Percentiles rank a stretch among this genome's conserved stretches.
phyloP scores from a whole-genome alignment of 2,329 filamentous ascomycete genomes.

The Kalaharituber pfeilii region DNA sequence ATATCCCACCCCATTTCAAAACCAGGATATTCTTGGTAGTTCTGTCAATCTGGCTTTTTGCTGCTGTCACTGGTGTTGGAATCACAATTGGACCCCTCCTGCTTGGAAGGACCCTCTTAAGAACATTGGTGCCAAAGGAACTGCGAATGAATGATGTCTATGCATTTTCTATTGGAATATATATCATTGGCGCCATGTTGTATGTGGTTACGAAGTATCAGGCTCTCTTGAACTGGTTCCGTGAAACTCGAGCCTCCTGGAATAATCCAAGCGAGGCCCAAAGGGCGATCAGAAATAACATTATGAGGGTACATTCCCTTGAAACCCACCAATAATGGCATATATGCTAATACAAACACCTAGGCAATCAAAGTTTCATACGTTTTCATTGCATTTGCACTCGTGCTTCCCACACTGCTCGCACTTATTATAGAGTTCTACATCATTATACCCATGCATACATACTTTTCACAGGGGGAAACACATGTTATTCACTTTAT shows the following conservation, averaged over 20 bases:
- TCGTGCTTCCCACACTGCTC: conserved; percentile 68
- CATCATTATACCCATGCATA: conserved; percentile 68
- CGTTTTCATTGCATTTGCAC: conserved; percentile 52
- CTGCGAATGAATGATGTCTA: conserved; percentile 85
- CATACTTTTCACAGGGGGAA: conserved; percentile 38
- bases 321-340: neutral
- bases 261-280: neutral
- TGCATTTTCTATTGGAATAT: conserved; percentile 80
- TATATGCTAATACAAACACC: neutral
- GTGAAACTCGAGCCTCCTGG: neutral
- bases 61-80: conserved; percentile 67
- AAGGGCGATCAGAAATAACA: neutral
- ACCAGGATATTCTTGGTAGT: conserved; percentile 71
- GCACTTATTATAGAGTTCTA: conserved; percentile 75
- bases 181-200: conserved; percentile 50
- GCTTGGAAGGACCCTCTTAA: conserved; percentile 65
- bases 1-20: conserved; percentile 71
- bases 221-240: neutral
- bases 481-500: conserved; percentile 67
- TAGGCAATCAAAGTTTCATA: conserved; percentile 42
- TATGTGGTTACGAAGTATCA: conserved; percentile 36
- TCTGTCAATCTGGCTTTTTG: conserved; percentile 80
- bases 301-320: neutral
- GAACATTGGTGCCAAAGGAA: conserved; percentile 49
- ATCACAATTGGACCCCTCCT: conserved; percentile 74